Percentiles rank a stretch among this genome's conserved stretches.
Conservation (phyloP, 768 basidiomycete species). For the Dictyophora rubrovolvata region DNA sequence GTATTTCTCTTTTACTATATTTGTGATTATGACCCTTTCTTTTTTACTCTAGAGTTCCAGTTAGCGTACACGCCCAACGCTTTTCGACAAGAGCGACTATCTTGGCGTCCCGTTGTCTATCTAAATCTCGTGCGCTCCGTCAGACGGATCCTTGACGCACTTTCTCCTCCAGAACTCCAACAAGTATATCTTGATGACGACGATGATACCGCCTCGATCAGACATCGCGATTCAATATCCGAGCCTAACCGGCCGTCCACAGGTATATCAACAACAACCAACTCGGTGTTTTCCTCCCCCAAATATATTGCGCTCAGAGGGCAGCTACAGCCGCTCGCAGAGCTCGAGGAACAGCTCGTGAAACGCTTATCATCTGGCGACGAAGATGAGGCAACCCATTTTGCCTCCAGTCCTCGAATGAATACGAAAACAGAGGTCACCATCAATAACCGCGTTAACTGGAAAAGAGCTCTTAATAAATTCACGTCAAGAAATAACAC, state of each 20-base stretch:
- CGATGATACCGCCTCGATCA: constrained; percentile 42
- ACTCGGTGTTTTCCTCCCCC: constrained; percentile 34
- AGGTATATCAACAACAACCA: constrained; percentile 51
- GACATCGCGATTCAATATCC: constrained; percentile 35
- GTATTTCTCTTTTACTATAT: constrained; percentile 10
- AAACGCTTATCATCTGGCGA: constrained; percentile 59
- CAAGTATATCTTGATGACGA: constrained; percentile 19
- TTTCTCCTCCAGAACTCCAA: constrained; percentile 36
- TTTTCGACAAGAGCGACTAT: constrained; percentile 70
- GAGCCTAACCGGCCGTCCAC: constrained; percentile 23
- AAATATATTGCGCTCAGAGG: constrained; percentile 1
- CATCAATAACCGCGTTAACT: constrained; percentile 12
- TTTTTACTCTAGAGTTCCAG: constrained; percentile 57
- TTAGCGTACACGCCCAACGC: constrained; percentile 67
- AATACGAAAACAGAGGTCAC: constrained; percentile 14
- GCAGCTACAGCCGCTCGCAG: constrained; percentile 55
- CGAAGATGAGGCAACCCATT: constrained; percentile 46
- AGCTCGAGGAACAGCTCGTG: constrained; percentile 62
- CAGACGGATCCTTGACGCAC: constrained; percentile 47
- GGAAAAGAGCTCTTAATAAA: constrained; percentile 12
- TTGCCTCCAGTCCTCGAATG: constrained; percentile 27
- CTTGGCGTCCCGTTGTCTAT: constrained; percentile 84
- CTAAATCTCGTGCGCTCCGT: constrained; percentile 79
- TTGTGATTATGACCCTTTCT: neutral
- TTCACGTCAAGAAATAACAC: constrained; percentile 1